Conservation (phyloP, 2,329 filamentous ascomycete genomes). For the Penicillium sp. region DNA sequence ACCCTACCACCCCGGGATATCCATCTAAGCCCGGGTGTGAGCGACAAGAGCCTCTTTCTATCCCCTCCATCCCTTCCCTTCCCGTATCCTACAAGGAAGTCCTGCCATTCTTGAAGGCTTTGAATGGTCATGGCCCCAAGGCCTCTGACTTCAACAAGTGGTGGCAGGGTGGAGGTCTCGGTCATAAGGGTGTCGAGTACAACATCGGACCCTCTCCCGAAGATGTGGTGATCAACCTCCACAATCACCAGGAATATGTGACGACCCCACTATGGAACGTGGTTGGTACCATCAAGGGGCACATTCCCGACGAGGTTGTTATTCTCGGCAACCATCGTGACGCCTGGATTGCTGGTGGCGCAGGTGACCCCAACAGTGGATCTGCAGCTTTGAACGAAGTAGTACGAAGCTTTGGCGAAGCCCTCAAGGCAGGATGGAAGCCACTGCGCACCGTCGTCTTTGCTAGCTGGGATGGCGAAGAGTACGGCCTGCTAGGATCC, state of each 20-base stretch:
- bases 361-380: slow-evolving; percentile 79
- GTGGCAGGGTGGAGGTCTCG: slow-evolving; percentile 74
- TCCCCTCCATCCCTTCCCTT: slow-evolving; percentile 83
- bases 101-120: slow-evolving; percentile 79
- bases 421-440: slow-evolving; percentile 74
- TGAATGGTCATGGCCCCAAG: slow-evolving; percentile 85
- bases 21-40: slow-evolving; percentile 88
- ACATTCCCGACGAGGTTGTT: slow-evolving; percentile 79
- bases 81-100: slow-evolving; percentile 89
- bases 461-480: slow-evolving; percentile 80
- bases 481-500: slow-evolving; percentile 82
- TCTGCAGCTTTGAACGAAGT: slow-evolving; percentile 79
- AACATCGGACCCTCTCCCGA: slow-evolving; percentile 82
- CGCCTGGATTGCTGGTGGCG: slow-evolving; percentile 85
- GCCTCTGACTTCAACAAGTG: slow-evolving; percentile 70
- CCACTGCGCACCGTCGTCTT: slow-evolving; percentile 89
- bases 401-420: slow-evolving; percentile 71
- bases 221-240: slow-evolving; percentile 68
- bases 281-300: slow-evolving; percentile 88
- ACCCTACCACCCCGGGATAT: slow-evolving; percentile 92
- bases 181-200: slow-evolving; percentile 80
- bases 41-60: slow-evolving; percentile 68
- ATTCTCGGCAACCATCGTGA: slow-evolving; percentile 91
- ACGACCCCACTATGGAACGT: slow-evolving; percentile 87
- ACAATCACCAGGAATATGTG: slow-evolving; percentile 79